These are phyloP conservation scores for Aristolochia fimbriata DNA, from an alignment of 164 flowering plant genomes.

Conservation along the genomic window DNA sequence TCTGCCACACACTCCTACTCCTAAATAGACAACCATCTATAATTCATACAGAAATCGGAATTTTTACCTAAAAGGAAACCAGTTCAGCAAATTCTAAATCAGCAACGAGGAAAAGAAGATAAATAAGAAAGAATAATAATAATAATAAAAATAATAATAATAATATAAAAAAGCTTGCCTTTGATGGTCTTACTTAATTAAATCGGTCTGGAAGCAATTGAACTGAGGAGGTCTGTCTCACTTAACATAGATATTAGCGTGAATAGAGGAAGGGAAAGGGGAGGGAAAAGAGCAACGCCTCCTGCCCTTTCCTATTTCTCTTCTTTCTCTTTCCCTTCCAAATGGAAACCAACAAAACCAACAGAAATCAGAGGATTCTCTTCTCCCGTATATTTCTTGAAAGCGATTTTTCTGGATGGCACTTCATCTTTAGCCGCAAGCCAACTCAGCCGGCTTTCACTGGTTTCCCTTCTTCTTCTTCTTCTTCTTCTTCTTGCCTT, in stretches of 20 bases:
- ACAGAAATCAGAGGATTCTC: constrained; percentile 21
- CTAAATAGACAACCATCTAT: background rate
- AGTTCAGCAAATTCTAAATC: background rate
- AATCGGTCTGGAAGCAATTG: too few species aligned
- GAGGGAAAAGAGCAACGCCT: constrained; percentile 3
- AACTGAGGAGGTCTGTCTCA: too few species aligned
- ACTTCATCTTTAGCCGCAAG: background rate
- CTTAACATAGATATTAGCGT: too few species aligned
- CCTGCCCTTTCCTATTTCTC: constrained; percentile 1
- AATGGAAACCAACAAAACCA: constrained; percentile 26
- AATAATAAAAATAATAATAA: too few species aligned
- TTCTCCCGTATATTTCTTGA: constrained; percentile 29
- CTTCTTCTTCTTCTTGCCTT: background rate
- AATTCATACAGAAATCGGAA: background rate
- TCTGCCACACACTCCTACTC: constrained; percentile 1
- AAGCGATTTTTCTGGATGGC: constrained; percentile 15
- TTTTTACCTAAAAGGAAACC: background rate
- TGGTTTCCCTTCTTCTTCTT: too few species aligned
- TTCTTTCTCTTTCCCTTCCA: constrained; percentile 16
- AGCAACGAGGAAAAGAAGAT: background rate
- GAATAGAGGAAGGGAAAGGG: constrained; percentile 2
- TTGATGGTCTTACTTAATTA: too few species aligned
- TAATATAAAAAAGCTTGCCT: too few species aligned
- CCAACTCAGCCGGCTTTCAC: background rate
- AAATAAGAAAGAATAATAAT: background rate